phyloP scores from a whole-genome alignment of 768 basidiomycete genomes.

The Leucosporidium yakuticum region DNA sequence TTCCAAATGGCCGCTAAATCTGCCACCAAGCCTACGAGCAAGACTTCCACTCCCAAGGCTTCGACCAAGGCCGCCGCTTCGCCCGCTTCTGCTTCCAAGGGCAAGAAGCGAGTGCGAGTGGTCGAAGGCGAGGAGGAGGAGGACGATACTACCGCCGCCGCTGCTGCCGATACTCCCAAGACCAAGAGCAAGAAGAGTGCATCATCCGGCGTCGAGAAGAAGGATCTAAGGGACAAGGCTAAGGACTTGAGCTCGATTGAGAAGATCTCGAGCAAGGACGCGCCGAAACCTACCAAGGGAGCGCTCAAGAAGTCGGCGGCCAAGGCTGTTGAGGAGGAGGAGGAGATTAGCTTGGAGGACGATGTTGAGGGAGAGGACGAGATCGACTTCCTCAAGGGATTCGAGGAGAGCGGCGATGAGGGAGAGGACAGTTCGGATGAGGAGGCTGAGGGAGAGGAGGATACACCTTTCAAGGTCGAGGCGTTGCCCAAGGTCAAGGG shows the following conservation, averaged over 20 bases:
- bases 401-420: conserved; percentile 40
- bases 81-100: conserved; percentile 2
- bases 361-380: conserved; percentile 37
- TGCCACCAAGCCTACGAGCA: no score
- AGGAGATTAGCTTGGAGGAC: conserved; percentile 39
- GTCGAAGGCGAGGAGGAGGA: conserved; percentile 9
- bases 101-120: conserved; percentile 32
- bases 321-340: conserved; percentile 17
- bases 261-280: conserved; percentile 58
- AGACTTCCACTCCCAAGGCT: no score
- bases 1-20: no score
- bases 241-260: conserved; percentile 42
- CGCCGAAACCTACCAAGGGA: conserved; percentile 68
- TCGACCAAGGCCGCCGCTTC: background rate
- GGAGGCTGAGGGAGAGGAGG: conserved; percentile 27
- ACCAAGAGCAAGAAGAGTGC: conserved; percentile 18
- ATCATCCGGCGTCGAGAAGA: conserved; percentile 20
- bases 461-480: conserved; percentile 15
- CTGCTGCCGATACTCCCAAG: background rate
- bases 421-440: conserved; percentile 42
- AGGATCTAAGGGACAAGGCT: conserved; percentile 30
- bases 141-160: background rate
- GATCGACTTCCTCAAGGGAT: conserved; percentile 35
- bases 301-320: conserved; percentile 52
- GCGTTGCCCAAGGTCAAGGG: conserved; percentile 32